A percentile compares a stretch with the other conserved stretches of the same genome.
Evolutionary conservation across 2,329 filamentous ascomycete species (phyloP).

Genomic region (Pestalotiopsis sp.): DNA sequence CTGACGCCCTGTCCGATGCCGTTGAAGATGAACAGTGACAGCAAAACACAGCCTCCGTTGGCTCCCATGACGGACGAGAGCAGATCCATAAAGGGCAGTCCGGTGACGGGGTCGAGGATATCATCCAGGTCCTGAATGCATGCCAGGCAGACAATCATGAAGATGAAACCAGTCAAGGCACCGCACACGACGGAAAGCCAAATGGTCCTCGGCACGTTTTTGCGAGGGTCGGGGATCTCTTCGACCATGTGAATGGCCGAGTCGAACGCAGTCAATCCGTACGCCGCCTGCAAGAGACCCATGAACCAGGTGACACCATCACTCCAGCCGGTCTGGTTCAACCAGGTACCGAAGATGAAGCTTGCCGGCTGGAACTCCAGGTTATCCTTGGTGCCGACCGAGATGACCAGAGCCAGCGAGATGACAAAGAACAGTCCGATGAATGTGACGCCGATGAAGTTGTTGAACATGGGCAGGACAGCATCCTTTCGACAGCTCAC

Average conservation of each 20-base stretch:
- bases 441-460: slow-evolving; percentile 57
- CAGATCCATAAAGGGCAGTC: slow-evolving; percentile 53
- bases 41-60: slow-evolving; percentile 45
- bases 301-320: slow-evolving; percentile 61
- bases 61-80: slow-evolving; percentile 41
- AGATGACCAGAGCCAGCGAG: slow-evolving; percentile 52
- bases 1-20: slow-evolving; percentile 56
- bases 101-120: slow-evolving; percentile 38
- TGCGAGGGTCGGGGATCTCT: slow-evolving; percentile 55
- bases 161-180: slow-evolving; percentile 51
- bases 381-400: slow-evolving; percentile 47
- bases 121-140: slow-evolving; percentile 48
- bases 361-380: slow-evolving; percentile 49
- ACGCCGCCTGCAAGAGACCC: slow-evolving; percentile 59
- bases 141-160: slow-evolving; percentile 55
- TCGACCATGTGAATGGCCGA: slow-evolving; percentile 62
- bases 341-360: slow-evolving; percentile 57
- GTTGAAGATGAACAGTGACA: slow-evolving; percentile 58
- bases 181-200: slow-evolving; percentile 54
- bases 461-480: slow-evolving; percentile 55
- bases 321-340: slow-evolving; percentile 54
- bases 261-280: slow-evolving; percentile 60
- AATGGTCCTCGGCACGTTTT: slow-evolving; percentile 53
- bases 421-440: slow-evolving; percentile 54
- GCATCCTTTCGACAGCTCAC: slow-evolving; percentile 52